phyloP scores from a whole-genome alignment of 768 basidiomycete genomes.

The Trametes elegans region DNA sequence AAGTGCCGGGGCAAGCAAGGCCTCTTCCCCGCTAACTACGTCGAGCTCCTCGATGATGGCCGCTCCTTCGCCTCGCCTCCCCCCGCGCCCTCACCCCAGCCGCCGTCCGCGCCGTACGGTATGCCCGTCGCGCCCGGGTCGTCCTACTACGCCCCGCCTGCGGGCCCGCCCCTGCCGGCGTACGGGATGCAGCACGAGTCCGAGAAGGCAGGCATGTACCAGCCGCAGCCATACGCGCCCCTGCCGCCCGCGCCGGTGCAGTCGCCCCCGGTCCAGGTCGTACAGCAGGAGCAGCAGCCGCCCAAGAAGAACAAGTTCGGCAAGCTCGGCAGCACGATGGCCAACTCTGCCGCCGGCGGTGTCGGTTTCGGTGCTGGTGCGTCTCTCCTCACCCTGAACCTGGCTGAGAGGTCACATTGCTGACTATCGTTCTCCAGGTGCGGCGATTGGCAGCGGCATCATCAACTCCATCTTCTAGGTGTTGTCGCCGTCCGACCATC shows the following conservation, averaged over 20 bases:
- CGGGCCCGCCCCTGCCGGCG: conserved; percentile 37
- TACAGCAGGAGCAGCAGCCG: conserved; percentile 45
- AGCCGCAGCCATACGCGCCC: conserved; percentile 28
- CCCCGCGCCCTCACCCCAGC: conserved; percentile 9
- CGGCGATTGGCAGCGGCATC: conserved; percentile 51
- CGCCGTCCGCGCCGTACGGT: too few relatives aligned
- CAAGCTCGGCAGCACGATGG: conserved; percentile 52
- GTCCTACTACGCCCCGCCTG: conserved; percentile 16
- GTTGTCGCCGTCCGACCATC: background rate
- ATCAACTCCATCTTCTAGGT: conserved; percentile 47
- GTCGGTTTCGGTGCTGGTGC: conserved; percentile 75
- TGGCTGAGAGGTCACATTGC: background rate
- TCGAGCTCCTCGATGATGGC: conserved; percentile 50
- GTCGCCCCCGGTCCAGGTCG: conserved; percentile 19
- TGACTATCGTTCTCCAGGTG: conserved; percentile 31
- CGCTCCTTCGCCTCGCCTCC: conserved; percentile 19
- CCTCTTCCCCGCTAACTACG: conserved; percentile 76
- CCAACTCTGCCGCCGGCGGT: conserved; percentile 51
- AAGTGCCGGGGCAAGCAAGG: conserved; percentile 59
- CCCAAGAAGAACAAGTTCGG: conserved; percentile 60
- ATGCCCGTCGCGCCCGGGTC: conserved; percentile 6
- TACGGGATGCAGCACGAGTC: conserved; percentile 30
- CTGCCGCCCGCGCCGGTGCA: conserved; percentile 12
- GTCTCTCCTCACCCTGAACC: conserved; percentile 28
- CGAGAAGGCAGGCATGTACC: conserved; percentile 33